phyloP scores from a whole-genome alignment of 192 early-diverging fungal species.

The Dimargaris xerosporica region DNA sequence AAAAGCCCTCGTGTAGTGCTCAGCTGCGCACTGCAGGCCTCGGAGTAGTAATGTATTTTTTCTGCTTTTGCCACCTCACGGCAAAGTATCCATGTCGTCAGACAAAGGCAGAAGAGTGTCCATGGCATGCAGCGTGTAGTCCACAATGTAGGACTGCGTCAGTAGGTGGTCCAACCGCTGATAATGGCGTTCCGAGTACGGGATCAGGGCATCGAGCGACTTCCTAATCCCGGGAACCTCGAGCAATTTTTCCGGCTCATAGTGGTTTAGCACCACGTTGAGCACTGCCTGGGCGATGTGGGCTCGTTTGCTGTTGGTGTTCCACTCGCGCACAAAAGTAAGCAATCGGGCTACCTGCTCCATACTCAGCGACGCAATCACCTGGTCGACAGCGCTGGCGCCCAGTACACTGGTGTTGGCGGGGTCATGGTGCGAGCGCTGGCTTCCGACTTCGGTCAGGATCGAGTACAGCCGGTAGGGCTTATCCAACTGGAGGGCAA shows the following conservation, averaged over 20 bases:
- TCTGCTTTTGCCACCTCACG: no score
- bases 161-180: slow-evolving; percentile 59
- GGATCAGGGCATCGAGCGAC: slow-evolving; percentile 62
- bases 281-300: slow-evolving; percentile 68
- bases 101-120: slow-evolving; percentile 31
- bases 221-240: slow-evolving; percentile 71
- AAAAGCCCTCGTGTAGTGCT: no score
- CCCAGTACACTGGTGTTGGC: slow-evolving; percentile 21
- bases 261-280: slow-evolving; percentile 52
- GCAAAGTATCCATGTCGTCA: slow-evolving; percentile 14
- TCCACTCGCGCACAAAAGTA: slow-evolving; percentile 83
- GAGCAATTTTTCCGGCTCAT: slow-evolving; percentile 48
- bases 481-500: slow-evolving; percentile 81
- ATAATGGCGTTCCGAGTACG: slow-evolving; percentile 89
- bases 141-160: slow-evolving; percentile 71
- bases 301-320: slow-evolving; percentile 75
- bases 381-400: slow-evolving; percentile 42
- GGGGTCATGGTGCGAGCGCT: not conserved
- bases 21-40: no score
- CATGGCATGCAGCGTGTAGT: slow-evolving; percentile 85
- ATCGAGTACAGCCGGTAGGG: slow-evolving; percentile 69
- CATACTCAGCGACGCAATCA: slow-evolving; percentile 40
- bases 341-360: slow-evolving; percentile 69
- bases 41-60: no score
- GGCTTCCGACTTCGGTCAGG: slow-evolving; percentile 41